A percentile compares a stretch with the other conserved stretches of the same genome.
phyloP scores from a whole-genome alignment of 768 basidiomycete genomes.

The Macrolepiota fuliginosa region DNA sequence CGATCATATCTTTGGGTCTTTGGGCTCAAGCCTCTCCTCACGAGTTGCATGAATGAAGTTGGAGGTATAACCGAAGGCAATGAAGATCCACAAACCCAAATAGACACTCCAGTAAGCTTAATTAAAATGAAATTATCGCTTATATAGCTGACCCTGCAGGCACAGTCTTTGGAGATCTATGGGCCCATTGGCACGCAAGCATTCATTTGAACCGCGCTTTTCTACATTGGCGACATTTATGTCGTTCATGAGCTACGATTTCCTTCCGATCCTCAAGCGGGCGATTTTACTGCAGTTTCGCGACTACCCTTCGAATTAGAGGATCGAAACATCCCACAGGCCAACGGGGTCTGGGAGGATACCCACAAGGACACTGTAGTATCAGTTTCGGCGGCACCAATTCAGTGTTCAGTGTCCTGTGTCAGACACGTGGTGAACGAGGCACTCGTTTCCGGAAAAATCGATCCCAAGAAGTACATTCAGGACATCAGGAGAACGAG shows the following conservation, averaged over 20 bases:
- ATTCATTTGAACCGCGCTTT: slow-evolving; percentile 68
- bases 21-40: slow-evolving; percentile 67
- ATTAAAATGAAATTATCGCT: not conserved
- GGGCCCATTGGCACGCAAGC: slow-evolving; percentile 83
- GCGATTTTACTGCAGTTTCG: slow-evolving; percentile 47
- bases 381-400: slow-evolving; percentile 74
- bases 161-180: slow-evolving; percentile 76
- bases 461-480: slow-evolving; percentile 64
- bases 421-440: slow-evolving; percentile 77
- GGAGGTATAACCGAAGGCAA: slow-evolving; percentile 58
- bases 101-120: slow-evolving; percentile 26
- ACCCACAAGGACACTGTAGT: slow-evolving; percentile 56
- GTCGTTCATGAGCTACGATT: slow-evolving; percentile 82
- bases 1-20: slow-evolving; percentile 85
- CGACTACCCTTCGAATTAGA: slow-evolving; percentile 50
- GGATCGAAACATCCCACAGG: slow-evolving; percentile 64
- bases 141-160: not conserved
- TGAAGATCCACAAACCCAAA: slow-evolving; percentile 56
- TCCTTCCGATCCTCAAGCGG: slow-evolving; percentile 51
- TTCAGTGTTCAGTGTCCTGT: slow-evolving; percentile 77
- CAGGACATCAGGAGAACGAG: slow-evolving; percentile 69
- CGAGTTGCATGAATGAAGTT: slow-evolving; percentile 69
- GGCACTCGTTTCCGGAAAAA: slow-evolving; percentile 71
- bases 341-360: slow-evolving; percentile 61
- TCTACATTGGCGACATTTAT: slow-evolving; percentile 65